A percentile compares a stretch with the other conserved stretches of the same genome.
Evolutionary conservation across 108 stramenopile genomes (phyloP).

Genomic region (Discostella stelligeroides): DNA sequence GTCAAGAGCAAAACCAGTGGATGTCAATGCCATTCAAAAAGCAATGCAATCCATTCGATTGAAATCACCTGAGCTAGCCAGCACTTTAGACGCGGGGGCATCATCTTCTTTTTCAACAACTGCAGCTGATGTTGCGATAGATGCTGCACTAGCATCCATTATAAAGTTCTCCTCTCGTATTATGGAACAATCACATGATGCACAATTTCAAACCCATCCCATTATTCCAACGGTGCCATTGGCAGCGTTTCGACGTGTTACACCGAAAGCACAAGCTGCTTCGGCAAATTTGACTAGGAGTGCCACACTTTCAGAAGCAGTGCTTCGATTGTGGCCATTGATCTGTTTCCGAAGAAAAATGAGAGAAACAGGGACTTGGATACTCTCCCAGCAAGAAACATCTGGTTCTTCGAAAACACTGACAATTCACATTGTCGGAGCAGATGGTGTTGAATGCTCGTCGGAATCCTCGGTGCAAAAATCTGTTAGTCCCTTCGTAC

Average conservation of each 20-base stretch:
- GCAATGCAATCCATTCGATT: constrained; percentile 48
- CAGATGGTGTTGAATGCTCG: constrained; percentile 78
- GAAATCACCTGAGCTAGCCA: constrained; percentile 45
- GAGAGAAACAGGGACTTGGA: constrained; percentile 9
- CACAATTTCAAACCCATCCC: constrained; percentile 26
- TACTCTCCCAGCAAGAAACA: constrained; percentile 7
- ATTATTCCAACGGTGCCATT: constrained; percentile 59
- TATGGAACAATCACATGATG: constrained; percentile 13
- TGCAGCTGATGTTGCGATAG: constrained; percentile 16
- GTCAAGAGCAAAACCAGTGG: constrained; percentile 6
- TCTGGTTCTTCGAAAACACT: constrained; percentile 23
- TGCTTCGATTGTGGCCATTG: constrained; percentile 58
- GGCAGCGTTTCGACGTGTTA: constrained; percentile 54
- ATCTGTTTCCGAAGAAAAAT: constrained; percentile 32
- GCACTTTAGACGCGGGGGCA: constrained; percentile 40
- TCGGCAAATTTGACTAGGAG: constrained; percentile 67
- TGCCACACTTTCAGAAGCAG: constrained; percentile 79
- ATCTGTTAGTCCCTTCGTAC: constrained; percentile 66
- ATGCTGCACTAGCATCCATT: constrained; percentile 15
- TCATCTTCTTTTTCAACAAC: constrained; percentile 24
- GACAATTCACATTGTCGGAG: constrained; percentile 75
- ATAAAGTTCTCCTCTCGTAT: constrained; percentile 27
- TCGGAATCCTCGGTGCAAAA: constrained; percentile 57
- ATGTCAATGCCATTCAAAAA: constrained; percentile 35
- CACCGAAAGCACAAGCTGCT: constrained; percentile 64